Percentiles rank a stretch among this genome's conserved stretches.
phyloP scores from a whole-genome alignment of 2,329 filamentous ascomycete species.

The Colletotrichum orchidophilum region DNA sequence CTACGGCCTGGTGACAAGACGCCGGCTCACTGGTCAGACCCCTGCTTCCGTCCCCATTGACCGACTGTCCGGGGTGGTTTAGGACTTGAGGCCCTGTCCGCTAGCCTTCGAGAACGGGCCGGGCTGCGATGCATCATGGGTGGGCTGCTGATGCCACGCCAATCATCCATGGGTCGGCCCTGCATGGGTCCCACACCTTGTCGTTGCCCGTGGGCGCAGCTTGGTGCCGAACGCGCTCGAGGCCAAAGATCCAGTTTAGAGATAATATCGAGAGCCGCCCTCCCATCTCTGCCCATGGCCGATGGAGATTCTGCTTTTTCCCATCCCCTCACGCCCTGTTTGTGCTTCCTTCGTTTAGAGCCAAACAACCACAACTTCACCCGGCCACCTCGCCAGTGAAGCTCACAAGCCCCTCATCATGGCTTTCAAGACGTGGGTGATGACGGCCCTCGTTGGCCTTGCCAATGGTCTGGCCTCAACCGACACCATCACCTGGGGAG shows the following conservation, averaged over 20 bases:
- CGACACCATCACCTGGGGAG: conserved; percentile 69
- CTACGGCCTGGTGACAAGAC: conserved; percentile 12
- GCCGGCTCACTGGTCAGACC: conserved; percentile 9
- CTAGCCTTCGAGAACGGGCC: conserved; percentile 13
- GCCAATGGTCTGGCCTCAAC: conserved; percentile 52
- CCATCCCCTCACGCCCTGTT: conserved; percentile 9
- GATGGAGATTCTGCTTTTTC: conserved; percentile 5
- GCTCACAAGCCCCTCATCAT: conserved; percentile 20
- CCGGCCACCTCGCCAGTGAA: conserved; percentile 16
- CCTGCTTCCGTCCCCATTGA: conserved; percentile 15
- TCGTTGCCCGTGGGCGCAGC: conserved; percentile 10
- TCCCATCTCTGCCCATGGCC: not conserved
- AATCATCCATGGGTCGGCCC: conserved; percentile 20
- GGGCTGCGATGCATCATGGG: conserved; percentile 16
- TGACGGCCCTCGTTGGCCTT: conserved; percentile 44
- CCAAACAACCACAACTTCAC: not conserved
- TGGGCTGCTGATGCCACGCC: conserved; percentile 22
- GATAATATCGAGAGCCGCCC: conserved; percentile 27
- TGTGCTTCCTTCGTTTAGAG: conserved; percentile 29
- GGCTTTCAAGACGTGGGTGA: conserved; percentile 29
- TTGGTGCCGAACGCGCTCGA: conserved; percentile 18
- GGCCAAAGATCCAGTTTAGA: not conserved
- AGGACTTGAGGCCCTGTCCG: conserved; percentile 5
- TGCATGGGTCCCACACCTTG: conserved; percentile 11
- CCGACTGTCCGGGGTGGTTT: conserved; percentile 16